These are phyloP conservation scores for Lachnum nothofagi DNA, from an alignment of 2,329 filamentous ascomycete species.

Conservation along the genomic window DNA sequence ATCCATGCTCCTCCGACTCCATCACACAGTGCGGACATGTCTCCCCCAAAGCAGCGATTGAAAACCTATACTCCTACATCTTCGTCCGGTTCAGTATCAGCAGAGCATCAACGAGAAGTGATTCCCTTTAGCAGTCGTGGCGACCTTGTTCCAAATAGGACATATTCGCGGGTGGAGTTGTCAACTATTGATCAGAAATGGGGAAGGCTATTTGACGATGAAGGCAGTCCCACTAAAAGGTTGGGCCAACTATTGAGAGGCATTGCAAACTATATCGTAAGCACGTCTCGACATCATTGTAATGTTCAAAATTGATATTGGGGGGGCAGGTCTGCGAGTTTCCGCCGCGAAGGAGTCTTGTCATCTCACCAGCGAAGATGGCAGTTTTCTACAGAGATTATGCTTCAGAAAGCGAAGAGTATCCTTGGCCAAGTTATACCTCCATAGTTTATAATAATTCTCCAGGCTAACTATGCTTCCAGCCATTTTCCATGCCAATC, in stretches of 20 bases:
- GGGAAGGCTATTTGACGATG: not conserved
- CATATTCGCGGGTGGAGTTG: too few relatives aligned
- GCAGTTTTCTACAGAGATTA: slow-evolving; percentile 64
- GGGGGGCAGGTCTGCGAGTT: slow-evolving; percentile 64
- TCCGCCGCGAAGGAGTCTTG: slow-evolving; percentile 58
- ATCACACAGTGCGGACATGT: too few relatives aligned
- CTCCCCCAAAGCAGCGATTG: too few relatives aligned
- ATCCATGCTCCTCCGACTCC: too few relatives aligned
- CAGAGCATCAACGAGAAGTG: too few relatives aligned
- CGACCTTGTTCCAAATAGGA: too few relatives aligned
- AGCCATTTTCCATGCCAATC: slow-evolving; percentile 19
- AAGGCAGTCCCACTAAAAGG: slow-evolving; percentile 35
- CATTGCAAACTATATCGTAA: slow-evolving; percentile 65
- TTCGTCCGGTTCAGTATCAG: too few relatives aligned
- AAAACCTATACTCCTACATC: too few relatives aligned
- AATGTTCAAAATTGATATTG: slow-evolving; percentile 27
- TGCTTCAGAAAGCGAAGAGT: slow-evolving; percentile 55
- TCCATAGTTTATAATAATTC: not conserved
- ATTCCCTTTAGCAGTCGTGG: too few relatives aligned
- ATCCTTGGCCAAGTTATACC: slow-evolving; percentile 60
- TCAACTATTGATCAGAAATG: not conserved
- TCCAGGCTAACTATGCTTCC: not conserved
- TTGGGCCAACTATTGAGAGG: slow-evolving; percentile 66
- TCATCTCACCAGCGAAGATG: slow-evolving; percentile 70
- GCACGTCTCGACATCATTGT: slow-evolving; percentile 20